Conservation (phyloP, 225 moss, liverwort and hornwort genomes). For the Antitrichia curtipendula region DNA sequence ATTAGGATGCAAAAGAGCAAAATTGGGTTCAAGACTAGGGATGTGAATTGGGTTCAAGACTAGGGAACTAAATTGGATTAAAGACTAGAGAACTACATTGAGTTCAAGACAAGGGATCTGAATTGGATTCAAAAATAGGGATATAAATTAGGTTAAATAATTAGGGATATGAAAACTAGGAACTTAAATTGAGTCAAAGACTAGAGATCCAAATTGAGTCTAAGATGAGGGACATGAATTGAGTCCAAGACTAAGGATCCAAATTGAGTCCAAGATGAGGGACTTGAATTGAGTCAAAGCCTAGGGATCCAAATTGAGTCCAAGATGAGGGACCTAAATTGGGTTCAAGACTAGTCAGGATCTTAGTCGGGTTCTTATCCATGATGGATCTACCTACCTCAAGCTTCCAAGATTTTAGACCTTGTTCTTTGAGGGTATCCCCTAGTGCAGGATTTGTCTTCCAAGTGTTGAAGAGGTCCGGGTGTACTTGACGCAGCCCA, state of each 20-base stretch:
- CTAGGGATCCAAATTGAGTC: too few relatives aligned
- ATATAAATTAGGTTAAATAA: accelerated
- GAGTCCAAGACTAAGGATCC: not conserved
- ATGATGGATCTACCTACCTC: not conserved
- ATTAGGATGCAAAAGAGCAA: not conserved
- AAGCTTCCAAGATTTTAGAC: not conserved
- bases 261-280: not conserved
- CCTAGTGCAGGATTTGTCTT: not conserved
- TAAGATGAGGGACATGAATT: too few relatives aligned
- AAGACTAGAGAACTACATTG: accelerated
- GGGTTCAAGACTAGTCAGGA: not conserved
- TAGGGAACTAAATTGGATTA: not conserved
- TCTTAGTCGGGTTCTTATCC: not conserved
- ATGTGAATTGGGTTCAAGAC: not conserved
- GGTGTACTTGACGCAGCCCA: not conserved
- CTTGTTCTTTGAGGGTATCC: not conserved
- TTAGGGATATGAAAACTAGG: not conserved
- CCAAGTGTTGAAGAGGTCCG: not conserved
- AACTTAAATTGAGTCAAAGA: not conserved
- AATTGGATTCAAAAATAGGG: not conserved
- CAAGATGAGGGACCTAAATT: not conserved
- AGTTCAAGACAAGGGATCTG: accelerated
- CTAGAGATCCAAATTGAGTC: too few relatives aligned
- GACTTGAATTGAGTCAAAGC: not conserved
- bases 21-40: not conserved